Evolutionary conservation across 2,329 filamentous ascomycete species (phyloP).

Genomic region (Fusarium sacchari): DNA sequence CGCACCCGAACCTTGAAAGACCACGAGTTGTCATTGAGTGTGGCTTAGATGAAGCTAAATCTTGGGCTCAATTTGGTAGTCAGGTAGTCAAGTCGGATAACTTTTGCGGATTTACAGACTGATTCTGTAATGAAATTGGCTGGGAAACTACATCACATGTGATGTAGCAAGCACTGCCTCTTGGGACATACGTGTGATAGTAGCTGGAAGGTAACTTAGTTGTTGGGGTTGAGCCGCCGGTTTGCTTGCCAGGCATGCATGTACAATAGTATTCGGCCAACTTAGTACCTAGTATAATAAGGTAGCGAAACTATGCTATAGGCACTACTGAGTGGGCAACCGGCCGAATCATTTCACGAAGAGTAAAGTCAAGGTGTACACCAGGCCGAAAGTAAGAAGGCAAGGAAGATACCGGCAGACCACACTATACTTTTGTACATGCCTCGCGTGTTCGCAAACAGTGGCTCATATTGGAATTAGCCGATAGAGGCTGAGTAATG

Average conservation of each 20-base stretch:
- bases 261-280: neutral
- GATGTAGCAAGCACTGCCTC: conserved; percentile 5
- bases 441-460: neutral
- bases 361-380: neutral
- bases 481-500: conserved; percentile 5
- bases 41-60: conserved; percentile 6
- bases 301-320: neutral
- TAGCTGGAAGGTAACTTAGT: neutral
- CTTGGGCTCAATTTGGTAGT: neutral
- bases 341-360: neutral
- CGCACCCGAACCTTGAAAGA: neutral
- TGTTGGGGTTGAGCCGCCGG: neutral
- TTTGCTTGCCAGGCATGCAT: neutral
- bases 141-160: neutral
- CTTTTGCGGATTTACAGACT: neutral
- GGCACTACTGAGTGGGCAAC: neutral
- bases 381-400: neutral
- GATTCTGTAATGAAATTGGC: neutral
- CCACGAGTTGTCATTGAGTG: neutral
- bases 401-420: neutral
- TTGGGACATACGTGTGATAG: neutral
- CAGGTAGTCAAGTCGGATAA: neutral
- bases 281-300: neutral
- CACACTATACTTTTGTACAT: neutral
- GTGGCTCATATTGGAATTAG: neutral